Evolutionary conservation across 164 flowering plant species (phyloP).

Genomic region (Vitis cinerea): DNA sequence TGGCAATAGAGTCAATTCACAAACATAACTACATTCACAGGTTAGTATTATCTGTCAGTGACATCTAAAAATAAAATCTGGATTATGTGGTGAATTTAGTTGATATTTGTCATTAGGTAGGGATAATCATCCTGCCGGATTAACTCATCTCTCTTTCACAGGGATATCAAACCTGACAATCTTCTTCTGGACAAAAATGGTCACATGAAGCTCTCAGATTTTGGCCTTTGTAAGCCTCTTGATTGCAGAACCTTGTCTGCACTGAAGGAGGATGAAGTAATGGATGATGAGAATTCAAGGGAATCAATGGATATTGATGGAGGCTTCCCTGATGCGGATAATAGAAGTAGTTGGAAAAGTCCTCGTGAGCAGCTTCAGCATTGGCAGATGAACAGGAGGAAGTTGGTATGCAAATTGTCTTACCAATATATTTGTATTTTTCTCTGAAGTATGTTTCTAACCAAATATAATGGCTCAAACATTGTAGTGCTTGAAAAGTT

Average conservation of each 20-base stretch:
- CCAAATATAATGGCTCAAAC: background rate
- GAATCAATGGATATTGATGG: conserved; percentile 52
- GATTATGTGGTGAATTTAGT: background rate
- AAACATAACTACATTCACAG: conserved; percentile 59
- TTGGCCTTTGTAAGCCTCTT: conserved; percentile 65
- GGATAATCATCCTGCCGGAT: background rate
- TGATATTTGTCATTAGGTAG: background rate
- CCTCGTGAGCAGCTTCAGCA: conserved; percentile 68
- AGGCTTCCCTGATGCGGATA: conserved; percentile 37
- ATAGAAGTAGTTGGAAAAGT: conserved; percentile 51
- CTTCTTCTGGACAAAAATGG: conserved; percentile 57
- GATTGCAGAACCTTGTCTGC: conserved; percentile 46
- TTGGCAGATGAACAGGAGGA: conserved; percentile 77
- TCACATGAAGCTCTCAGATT: conserved; percentile 64
- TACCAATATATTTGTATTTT: background rate
- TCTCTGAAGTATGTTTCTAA: background rate
- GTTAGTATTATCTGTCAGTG: conserved; percentile 16
- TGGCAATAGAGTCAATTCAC: conserved; percentile 59
- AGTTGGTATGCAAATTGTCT: conserved; percentile 38
- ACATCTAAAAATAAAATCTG: conserved; percentile 1
- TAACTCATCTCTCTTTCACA: conserved; percentile 13
- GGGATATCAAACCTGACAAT: conserved; percentile 68
- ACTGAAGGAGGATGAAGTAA: conserved; percentile 39
- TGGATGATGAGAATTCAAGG: conserved; percentile 35
- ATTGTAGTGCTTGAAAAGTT: background rate